Evolutionary conservation across 2,329 filamentous ascomycete species (phyloP), one percentile per base, ranked within the genome.

Genomic region (Microcyclospora pomicola): DNA sequence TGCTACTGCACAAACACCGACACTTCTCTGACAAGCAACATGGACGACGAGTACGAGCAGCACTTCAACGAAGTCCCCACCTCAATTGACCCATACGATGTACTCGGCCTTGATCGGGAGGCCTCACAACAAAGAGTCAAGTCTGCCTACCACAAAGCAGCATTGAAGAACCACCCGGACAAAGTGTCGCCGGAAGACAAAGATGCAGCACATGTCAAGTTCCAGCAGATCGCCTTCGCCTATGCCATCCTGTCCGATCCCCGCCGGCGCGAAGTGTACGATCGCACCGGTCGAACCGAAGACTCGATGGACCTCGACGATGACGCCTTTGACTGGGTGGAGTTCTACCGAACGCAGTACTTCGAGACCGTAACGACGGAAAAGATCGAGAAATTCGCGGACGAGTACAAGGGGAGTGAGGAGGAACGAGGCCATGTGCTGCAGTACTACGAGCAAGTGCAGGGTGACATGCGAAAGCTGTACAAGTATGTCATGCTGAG

Each of bases 211-310:
- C 80, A 94, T 50, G 68, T 71, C 43, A 80, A 73, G 38, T 98
- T 98, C 59, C 91, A 98, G 61, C 71, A 81, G 49, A 77, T 98
- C 49, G 88, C 88, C 15, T 88, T 95, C 53, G 88, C 91, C 37
- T 94, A 96, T 56, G 88, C 86, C 27, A 75, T 98, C 35, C 81
- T 98, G 28, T 94, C 84, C 27, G 84, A 95, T 50, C 70, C 80
- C 15, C 69, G 71, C 14, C 77, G 91, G 37, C 82, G 91, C 49
- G 77, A 77, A 50, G 82, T 84, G 42, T 98, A 94, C 65, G 88
- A 98, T 56, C 69, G 73, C 37, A 96, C 88, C 0, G 91, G 91
- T 38, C 91, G 81, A 39, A 96, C 87, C 0, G 76, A 82, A 9
- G 87, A 95, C 55, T 79, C 77, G 7, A 73, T 93, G 15, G 72